phyloP scores from a whole-genome alignment of 345 rosid genomes.

The Ceriops zippeliana region DNA sequence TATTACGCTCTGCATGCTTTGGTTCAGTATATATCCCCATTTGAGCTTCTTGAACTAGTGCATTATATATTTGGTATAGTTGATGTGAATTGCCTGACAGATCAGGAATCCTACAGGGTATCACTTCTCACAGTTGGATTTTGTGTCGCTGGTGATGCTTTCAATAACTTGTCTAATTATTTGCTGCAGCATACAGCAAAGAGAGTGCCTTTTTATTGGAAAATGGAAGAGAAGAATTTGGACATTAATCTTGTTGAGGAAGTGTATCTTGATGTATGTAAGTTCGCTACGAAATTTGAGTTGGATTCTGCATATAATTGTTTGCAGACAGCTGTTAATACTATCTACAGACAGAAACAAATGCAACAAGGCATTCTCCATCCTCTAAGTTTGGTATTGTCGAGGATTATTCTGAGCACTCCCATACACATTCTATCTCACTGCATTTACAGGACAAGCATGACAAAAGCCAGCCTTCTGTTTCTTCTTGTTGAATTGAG shows the following conservation, averaged over 20 bases:
- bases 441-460: constrained; percentile 44
- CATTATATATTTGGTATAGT: constrained; percentile 52
- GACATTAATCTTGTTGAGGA: constrained; percentile 52
- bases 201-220: constrained; percentile 53
- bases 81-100: constrained; percentile 24
- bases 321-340: constrained; percentile 58
- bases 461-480: constrained; percentile 59
- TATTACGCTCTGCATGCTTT: constrained; percentile 55
- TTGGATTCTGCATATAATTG: constrained; percentile 50
- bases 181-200: constrained; percentile 44
- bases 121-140: constrained; percentile 49
- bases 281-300: constrained; percentile 44
- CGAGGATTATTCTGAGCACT: constrained; percentile 48
- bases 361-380: constrained; percentile 40
- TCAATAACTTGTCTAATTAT: constrained; percentile 50
- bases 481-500: constrained; percentile 66
- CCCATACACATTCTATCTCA: constrained; percentile 60
- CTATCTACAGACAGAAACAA: constrained; percentile 37
- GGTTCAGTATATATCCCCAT: constrained; percentile 59
- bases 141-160: constrained; percentile 62
- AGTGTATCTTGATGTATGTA: constrained; percentile 53
- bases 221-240: constrained; percentile 39
- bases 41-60: constrained; percentile 57
- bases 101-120: constrained; percentile 25
- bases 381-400: constrained; percentile 50